phyloP scores from a whole-genome alignment of 805 yeast genomes.

The Nakazawaea molendinolei region DNA sequence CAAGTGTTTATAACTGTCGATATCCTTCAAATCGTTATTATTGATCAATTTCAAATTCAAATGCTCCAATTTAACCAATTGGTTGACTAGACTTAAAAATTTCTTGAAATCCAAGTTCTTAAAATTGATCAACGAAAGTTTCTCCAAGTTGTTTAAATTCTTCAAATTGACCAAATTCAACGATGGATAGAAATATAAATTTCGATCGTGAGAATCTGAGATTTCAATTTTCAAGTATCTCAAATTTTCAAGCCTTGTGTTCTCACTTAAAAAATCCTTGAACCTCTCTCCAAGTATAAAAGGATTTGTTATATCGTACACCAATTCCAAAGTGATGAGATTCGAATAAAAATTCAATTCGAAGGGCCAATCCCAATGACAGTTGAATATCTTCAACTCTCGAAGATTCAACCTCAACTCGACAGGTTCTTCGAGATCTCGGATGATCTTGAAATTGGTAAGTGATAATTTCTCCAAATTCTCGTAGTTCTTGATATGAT shows the following conservation, averaged over 20 bases:
- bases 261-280: slow-evolving; percentile 20
- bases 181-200: slow-evolving; percentile 9
- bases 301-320: slow-evolving; percentile 20
- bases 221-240: background rate
- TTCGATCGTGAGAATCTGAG: background rate
- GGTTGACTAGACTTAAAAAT: slow-evolving; percentile 2
- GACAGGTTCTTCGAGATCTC: slow-evolving; percentile 17
- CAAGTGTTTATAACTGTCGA: slow-evolving; percentile 1
- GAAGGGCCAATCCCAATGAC: slow-evolving; percentile 56
- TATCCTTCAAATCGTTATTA: slow-evolving; percentile 10
- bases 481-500: slow-evolving; percentile 34
- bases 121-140: slow-evolving; percentile 5
- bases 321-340: slow-evolving; percentile 19
- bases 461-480: slow-evolving; percentile 28
- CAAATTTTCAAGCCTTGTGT: background rate
- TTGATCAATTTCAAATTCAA: slow-evolving; percentile 6
- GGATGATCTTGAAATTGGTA: slow-evolving; percentile 28
- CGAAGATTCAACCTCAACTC: slow-evolving; percentile 18
- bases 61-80: background rate
- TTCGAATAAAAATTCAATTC: slow-evolving; percentile 26
- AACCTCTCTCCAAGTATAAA: slow-evolving; percentile 30
- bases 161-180: slow-evolving; percentile 8
- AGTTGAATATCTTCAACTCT: slow-evolving; percentile 30
- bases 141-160: slow-evolving; percentile 5
- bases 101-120: slow-evolving; percentile 10